Percentiles rank a stretch among this genome's conserved stretches.
phyloP scores from a whole-genome alignment of 1,284 basidiomycete genomes.

The Cryptococcus sp. region DNA sequence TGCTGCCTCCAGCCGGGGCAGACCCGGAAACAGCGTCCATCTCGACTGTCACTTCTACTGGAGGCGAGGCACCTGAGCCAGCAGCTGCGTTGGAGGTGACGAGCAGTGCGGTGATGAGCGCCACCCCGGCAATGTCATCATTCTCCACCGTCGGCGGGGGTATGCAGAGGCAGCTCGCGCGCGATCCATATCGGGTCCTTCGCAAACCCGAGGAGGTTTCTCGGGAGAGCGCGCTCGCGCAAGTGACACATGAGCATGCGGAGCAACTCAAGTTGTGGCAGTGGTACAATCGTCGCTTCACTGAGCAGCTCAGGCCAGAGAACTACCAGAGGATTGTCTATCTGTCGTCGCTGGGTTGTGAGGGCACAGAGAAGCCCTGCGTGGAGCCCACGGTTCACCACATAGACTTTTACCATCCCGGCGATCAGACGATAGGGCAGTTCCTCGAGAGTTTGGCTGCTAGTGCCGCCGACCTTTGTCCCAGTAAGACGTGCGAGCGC shows the following conservation, averaged over 20 bases:
- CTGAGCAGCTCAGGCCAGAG: conserved; percentile 81
- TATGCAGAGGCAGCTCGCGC: conserved; percentile 14
- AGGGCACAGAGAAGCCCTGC: conserved; percentile 52
- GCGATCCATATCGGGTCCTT: conserved; percentile 41
- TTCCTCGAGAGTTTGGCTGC: conserved; percentile 75
- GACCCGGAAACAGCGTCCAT: conserved; percentile 7
- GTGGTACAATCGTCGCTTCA: conserved; percentile 79
- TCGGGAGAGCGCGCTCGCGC: conserved; percentile 65
- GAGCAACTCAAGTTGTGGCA: conserved; percentile 86
- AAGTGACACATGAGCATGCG: conserved; percentile 72
- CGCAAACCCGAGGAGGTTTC: conserved; percentile 56
- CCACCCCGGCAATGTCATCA: conserved; percentile 8
- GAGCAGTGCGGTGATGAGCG: conserved; percentile 21
- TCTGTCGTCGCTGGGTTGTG: conserved; percentile 42
- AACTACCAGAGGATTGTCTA: conserved; percentile 82
- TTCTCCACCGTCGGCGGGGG: conserved; percentile 1
- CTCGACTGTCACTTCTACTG: conserved; percentile 3
- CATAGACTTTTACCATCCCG: conserved; percentile 86
- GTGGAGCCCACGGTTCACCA: conserved; percentile 58
- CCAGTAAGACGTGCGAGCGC: conserved; percentile 76
- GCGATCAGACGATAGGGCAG: conserved; percentile 87
- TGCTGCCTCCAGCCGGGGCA: neutral
- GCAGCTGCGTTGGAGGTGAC: conserved; percentile 10
- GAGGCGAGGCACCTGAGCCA: conserved; percentile 2
- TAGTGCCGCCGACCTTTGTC: conserved; percentile 66